phyloP scores from a whole-genome alignment of 2,329 filamentous ascomycete genomes.

The Teratosphaeria pseudoeucalypti region DNA sequence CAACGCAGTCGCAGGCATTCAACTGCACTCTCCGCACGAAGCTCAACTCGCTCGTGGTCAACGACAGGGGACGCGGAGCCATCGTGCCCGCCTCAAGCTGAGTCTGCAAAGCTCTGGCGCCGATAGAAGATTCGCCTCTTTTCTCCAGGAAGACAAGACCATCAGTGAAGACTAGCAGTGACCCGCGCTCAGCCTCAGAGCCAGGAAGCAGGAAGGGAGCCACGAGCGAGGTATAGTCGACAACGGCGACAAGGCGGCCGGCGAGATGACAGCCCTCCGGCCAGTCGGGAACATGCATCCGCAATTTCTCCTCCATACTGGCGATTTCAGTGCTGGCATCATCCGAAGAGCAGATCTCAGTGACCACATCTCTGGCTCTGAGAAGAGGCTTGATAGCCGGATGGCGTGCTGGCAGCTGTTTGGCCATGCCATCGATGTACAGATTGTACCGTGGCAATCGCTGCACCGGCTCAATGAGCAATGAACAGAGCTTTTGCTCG shows the following conservation, averaged over 20 bases:
- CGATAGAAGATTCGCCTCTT: slow-evolving; percentile 31
- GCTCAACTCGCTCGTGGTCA: slow-evolving; percentile 52
- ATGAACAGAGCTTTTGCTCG: slow-evolving; percentile 80
- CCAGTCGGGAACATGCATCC: slow-evolving; percentile 19
- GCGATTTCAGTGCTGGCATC: slow-evolving; percentile 58
- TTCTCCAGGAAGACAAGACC: slow-evolving; percentile 69
- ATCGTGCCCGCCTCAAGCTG: slow-evolving; percentile 67
- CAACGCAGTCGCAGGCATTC: slow-evolving; percentile 17
- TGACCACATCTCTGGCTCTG: slow-evolving; percentile 84
- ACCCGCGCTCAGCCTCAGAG: slow-evolving; percentile 36
- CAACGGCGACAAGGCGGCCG: slow-evolving; percentile 69
- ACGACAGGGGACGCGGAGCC: slow-evolving; percentile 31
- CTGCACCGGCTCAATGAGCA: slow-evolving; percentile 93
- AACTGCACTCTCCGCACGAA: slow-evolving; percentile 40
- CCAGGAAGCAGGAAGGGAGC: slow-evolving; percentile 52
- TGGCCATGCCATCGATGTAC: slow-evolving; percentile 90
- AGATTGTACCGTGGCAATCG: slow-evolving; percentile 87
- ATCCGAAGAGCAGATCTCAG: slow-evolving; percentile 92
- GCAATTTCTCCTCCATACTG: slow-evolving; percentile 60
- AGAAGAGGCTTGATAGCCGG: slow-evolving; percentile 74
- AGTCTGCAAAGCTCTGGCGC: slow-evolving; percentile 66
- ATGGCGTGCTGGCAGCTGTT: slow-evolving; percentile 74
- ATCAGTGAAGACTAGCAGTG: slow-evolving; percentile 78
- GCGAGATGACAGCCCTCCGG: slow-evolving; percentile 43
- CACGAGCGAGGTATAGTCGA: slow-evolving; percentile 66